Evolutionary conservation across 108 stramenopile genomes (phyloP), one percentile per base, ranked within the genome.

Genomic region (Cyclostephanos invisitatus): DNA sequence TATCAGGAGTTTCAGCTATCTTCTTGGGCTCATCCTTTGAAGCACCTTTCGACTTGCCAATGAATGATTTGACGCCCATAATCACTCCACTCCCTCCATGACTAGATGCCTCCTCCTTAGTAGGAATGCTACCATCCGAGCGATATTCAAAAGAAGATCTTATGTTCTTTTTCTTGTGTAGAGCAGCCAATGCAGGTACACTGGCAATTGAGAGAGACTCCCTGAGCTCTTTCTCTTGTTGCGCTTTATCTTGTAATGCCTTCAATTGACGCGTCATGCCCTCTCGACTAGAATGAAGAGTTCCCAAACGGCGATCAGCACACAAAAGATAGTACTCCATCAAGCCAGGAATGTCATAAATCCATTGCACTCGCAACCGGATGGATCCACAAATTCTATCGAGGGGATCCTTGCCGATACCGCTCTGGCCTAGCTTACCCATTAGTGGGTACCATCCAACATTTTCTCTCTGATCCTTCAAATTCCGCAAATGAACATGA

Each of bases 381-480:
- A 96, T 68, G 7, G 91, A 91, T 11, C 96, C 96, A 60, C 91
- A 65, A 68, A 85, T 68, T 46, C 65, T 78, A 51, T 91, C 83
- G 5, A 84, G 87, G 21, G 85, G 58, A 38, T 82, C 70, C 59
- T 72, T 76, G 18, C 84, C 84, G 12, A 89, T 28, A 40, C 88
- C 92, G 64, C 82, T 67, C n/a, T 83, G 77, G 17, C 92, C 95
- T 22, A 87, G 78, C 40, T 84, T 78, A 29, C 88, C 88, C 42
- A 87, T 77, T 24, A 96, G 65, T 28, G 96, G 96, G 68, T 84
- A 96, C 96, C 96, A 96, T 0, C 93, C 96, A 21, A 91, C 74
- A 22, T 82, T 62, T 64, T 91, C 91, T 59, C 85, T 64, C 62
- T 96, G 91, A 63, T 83, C 74, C 62, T 77, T 74, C 25, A 96